Conservation (phyloP, 2,329 filamentous ascomycete species). For the Colletotrichum tropicale region DNA sequence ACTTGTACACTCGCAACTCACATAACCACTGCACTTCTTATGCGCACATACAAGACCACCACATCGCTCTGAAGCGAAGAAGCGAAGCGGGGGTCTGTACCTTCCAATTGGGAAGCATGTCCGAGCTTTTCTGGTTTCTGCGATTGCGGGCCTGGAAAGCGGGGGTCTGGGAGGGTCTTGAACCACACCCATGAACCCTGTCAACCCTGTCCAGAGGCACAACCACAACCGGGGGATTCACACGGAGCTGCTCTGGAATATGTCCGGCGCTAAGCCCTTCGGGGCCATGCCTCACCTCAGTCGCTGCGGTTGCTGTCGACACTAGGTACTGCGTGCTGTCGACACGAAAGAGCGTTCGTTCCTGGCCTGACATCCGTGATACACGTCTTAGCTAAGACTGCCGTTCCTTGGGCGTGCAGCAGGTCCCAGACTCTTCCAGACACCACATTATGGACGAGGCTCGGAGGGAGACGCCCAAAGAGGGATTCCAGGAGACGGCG, state of each 20-base stretch:
- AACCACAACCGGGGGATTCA: background rate
- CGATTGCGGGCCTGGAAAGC: background rate
- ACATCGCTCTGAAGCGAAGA: background rate
- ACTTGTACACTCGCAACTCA: background rate
- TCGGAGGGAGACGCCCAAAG: background rate
- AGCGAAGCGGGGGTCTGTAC: constrained; percentile 12
- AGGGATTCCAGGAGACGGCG: background rate
- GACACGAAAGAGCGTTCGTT: background rate
- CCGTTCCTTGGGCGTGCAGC: background rate
- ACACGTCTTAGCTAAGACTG: constrained; percentile 13
- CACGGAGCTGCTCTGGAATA: constrained; percentile 18
- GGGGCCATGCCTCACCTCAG: background rate
- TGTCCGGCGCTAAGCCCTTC: background rate
- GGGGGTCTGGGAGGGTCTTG: background rate
- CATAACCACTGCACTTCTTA: background rate
- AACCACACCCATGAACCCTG: background rate
- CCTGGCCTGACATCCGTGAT: constrained; percentile 13
- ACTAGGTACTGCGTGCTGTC: background rate
- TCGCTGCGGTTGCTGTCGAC: background rate
- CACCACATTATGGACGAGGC: background rate
- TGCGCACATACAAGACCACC: background rate
- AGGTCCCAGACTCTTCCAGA: background rate
- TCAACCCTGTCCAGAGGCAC: background rate
- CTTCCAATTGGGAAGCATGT: constrained; percentile 22
- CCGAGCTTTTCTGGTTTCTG: constrained; percentile 20